Evolutionary conservation across 495 filamentous ascomycete species (phyloP).

Genomic region (Clohesyomyces aquaticus): DNA sequence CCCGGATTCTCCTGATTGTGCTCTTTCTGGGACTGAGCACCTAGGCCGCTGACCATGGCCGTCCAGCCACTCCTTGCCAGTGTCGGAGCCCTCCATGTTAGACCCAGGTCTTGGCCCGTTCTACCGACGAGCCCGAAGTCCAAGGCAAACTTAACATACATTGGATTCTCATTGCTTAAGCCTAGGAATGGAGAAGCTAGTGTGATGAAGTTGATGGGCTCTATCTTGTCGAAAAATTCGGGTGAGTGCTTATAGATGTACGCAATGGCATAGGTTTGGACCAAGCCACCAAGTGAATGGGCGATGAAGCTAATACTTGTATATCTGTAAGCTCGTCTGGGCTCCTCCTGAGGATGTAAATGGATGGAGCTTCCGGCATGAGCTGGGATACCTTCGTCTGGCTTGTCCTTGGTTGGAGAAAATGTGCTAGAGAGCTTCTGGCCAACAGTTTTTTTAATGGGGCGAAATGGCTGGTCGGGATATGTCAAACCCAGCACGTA

Average conservation of each 20-base stretch:
- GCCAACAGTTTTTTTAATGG: conserved; percentile 59
- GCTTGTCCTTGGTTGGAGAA: conserved; percentile 39
- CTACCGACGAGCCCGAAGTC: conserved; percentile 94
- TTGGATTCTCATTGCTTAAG: conserved; percentile 93
- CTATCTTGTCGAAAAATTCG: conserved; percentile 82
- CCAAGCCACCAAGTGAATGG: conserved; percentile 87
- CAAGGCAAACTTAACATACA: conserved; percentile 95
- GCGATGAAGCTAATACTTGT: conserved; percentile 96
- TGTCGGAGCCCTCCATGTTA: conserved; percentile 90
- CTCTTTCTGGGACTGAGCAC: conserved; percentile 63
- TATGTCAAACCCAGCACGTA: conserved; percentile 87
- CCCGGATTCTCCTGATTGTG: conserved; percentile 70
- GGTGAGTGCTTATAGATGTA: conserved; percentile 98
- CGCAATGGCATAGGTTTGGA: conserved; percentile 94
- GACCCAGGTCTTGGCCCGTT: conserved; percentile 90
- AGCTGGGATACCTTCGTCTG: conserved; percentile 46
- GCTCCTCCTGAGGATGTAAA: conserved; percentile 44
- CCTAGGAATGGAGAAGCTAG: conserved; percentile 89
- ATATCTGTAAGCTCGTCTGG: conserved; percentile 75
- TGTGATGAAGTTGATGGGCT: conserved; percentile 91
- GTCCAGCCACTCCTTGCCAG: conserved; percentile 84
- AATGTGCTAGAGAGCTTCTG: conserved; percentile 42
- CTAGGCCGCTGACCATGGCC: conserved; percentile 77
- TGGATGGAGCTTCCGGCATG: conserved; percentile 62
- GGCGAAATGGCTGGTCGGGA: conserved; percentile 84